Evolutionary conservation across 2,329 filamentous ascomycete species (phyloP).

Genomic region (Colletotrichum salicis): DNA sequence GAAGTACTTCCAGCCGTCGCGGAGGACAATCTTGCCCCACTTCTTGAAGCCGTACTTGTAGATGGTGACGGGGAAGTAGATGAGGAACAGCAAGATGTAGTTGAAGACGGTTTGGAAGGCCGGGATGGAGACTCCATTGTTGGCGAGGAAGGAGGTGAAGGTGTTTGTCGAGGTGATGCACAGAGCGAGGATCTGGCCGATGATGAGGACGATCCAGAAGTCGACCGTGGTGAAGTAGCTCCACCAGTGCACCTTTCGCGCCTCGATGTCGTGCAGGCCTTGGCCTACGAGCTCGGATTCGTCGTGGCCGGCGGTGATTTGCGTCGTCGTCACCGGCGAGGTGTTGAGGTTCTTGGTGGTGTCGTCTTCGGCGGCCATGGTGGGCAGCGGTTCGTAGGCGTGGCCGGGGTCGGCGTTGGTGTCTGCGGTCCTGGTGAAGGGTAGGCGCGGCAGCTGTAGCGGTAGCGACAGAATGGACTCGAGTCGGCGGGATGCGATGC

Average conservation of each 20-base stretch:
- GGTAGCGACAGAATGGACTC: slow-evolving; percentile 31
- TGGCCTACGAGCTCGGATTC: slow-evolving; percentile 55
- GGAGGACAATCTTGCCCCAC: slow-evolving; percentile 71
- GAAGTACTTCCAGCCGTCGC: slow-evolving; percentile 92
- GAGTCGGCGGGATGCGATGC: slow-evolving; percentile 1
- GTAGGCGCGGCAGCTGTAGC: slow-evolving; percentile 36
- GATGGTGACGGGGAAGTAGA: slow-evolving; percentile 85
- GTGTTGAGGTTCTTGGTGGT: slow-evolving; percentile 13
- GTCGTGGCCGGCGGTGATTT: slow-evolving; percentile 35
- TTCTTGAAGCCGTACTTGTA: slow-evolving; percentile 81
- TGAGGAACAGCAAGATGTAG: slow-evolving; percentile 83
- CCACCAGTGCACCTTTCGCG: slow-evolving; percentile 67
- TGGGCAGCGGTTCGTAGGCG: slow-evolving; percentile 23
- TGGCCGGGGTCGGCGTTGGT: slow-evolving; percentile 27
- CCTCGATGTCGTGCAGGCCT: slow-evolving; percentile 67
- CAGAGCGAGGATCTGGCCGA: slow-evolving; percentile 87
- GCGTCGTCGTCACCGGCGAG: slow-evolving; percentile 35
- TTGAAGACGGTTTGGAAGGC: slow-evolving; percentile 97
- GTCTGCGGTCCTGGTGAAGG: slow-evolving; percentile 37
- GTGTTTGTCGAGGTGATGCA: slow-evolving; percentile 95
- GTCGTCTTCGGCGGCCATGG: slow-evolving; percentile 27
- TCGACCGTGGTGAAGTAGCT: slow-evolving; percentile 84
- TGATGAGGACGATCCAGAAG: slow-evolving; percentile 84
- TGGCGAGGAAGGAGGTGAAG: slow-evolving; percentile 79
- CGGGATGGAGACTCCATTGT: slow-evolving; percentile 79